phyloP scores from a whole-genome alignment of 352 stramenopile species.

The Globisporangium nunn region DNA sequence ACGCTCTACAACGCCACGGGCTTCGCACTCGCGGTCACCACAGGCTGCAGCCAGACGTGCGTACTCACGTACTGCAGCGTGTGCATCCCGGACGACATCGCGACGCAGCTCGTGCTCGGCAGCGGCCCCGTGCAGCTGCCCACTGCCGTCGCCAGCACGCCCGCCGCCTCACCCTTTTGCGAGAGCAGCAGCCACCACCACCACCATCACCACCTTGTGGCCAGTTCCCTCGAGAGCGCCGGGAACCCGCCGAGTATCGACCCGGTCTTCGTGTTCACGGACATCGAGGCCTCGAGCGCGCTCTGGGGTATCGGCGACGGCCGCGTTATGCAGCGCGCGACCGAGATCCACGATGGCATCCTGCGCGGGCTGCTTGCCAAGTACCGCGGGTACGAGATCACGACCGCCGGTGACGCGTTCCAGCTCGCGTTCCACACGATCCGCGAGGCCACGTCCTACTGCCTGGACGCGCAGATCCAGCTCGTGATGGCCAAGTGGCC shows the following conservation, averaged over 20 bases:
- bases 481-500: conserved; percentile 59
- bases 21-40: conserved; percentile 28
- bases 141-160: background rate
- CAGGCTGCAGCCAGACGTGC: conserved; percentile 48
- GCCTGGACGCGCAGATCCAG: conserved; percentile 51
- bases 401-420: conserved; percentile 63
- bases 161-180: conserved; percentile 18
- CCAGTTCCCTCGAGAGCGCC: conserved; percentile 45
- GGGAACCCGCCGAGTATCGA: conserved; percentile 28
- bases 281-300: conserved; percentile 72
- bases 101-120: conserved; percentile 20
- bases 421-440: conserved; percentile 69
- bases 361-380: conserved; percentile 40
- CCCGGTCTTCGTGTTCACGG: conserved; percentile 71
- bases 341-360: conserved; percentile 59
- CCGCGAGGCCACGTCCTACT: conserved; percentile 55
- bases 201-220: conserved; percentile 41
- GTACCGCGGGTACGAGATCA: conserved; percentile 71
- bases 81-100: conserved; percentile 40
- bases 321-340: conserved; percentile 52
- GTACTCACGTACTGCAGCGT: conserved; percentile 30
- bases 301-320: conserved; percentile 48
- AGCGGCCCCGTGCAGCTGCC: conserved; percentile 1
- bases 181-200: conserved; percentile 34
- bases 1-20: conserved; percentile 33